Conservation (phyloP, 768 basidiomycete genomes). For the Gloeopeniophorella convolvens region DNA sequence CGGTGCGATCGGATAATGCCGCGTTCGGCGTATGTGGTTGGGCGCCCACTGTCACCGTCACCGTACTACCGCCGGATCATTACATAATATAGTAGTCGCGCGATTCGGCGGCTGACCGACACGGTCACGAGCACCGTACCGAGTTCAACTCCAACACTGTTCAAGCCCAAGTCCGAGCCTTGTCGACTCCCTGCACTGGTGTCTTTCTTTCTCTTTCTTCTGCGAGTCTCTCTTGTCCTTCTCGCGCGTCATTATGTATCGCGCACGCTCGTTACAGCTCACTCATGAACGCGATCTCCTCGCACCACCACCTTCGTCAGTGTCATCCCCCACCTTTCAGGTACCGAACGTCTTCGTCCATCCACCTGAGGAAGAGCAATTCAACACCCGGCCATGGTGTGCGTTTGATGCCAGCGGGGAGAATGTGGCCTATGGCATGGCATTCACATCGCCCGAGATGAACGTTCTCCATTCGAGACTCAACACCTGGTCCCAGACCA, state of each 20-base stretch:
- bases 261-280: constrained; percentile 24
- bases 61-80: no score
- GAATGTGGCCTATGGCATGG: constrained; percentile 8
- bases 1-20: no score
- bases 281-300: constrained; percentile 13
- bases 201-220: neutral
- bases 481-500: constrained; percentile 24
- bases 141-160: constrained; percentile 1
- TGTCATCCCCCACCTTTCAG: constrained; percentile 20
- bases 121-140: constrained; percentile 7
- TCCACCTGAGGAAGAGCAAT: constrained; percentile 34
- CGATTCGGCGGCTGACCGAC: constrained; percentile 4
- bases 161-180: neutral
- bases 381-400: constrained; percentile 29
- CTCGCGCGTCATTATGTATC: constrained; percentile 22
- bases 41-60: no score
- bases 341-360: constrained; percentile 32
- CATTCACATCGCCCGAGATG: constrained; percentile 26
- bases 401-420: constrained; percentile 29
- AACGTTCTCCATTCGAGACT: constrained; percentile 27
- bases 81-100: no score
- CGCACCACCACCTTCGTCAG: constrained; percentile 27
- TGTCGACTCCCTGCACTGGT: no score
- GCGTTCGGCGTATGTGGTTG: no score
- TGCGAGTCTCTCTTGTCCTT: neutral